Percentiles rank a stretch among this genome's conserved stretches.
phyloP scores from a whole-genome alignment of 345 rosid species.

The Linum usitatissimum region DNA sequence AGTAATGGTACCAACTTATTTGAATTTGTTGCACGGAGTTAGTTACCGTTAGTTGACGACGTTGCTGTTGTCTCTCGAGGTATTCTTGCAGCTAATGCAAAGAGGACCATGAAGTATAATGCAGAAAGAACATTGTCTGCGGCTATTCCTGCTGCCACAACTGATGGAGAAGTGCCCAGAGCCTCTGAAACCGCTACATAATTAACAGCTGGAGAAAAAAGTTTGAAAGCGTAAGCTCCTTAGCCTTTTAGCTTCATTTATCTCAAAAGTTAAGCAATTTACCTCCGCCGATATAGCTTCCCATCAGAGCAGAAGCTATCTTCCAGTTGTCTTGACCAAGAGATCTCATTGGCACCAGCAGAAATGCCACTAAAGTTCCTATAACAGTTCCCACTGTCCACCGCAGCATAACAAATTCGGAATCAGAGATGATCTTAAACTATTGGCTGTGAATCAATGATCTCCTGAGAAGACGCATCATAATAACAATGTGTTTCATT shows the following conservation, averaged over 20 bases:
- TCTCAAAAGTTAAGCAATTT: slow-evolving; percentile 2
- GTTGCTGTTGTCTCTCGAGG: slow-evolving; percentile 40
- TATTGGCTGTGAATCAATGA: neutral
- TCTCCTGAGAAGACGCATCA: neutral
- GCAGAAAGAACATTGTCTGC: slow-evolving; percentile 93
- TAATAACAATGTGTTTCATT: neutral
- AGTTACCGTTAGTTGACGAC: slow-evolving; percentile 32
- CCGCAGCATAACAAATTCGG: neutral
- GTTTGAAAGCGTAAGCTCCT: slow-evolving; percentile 8
- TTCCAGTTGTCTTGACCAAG: slow-evolving; percentile 88
- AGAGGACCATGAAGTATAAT: slow-evolving; percentile 58
- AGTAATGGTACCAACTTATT: neutral
- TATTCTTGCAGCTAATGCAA: slow-evolving; percentile 68
- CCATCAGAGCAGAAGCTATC: slow-evolving; percentile 89
- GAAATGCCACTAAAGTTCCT: slow-evolving; percentile 64
- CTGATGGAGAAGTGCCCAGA: slow-evolving; percentile 57
- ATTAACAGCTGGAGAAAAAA: slow-evolving; percentile 44
- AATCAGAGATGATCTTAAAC: neutral
- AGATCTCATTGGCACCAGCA: slow-evolving; percentile 73
- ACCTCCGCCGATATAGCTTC: slow-evolving; percentile 60
- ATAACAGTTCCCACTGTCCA: slow-evolving; percentile 55
- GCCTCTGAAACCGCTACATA: slow-evolving; percentile 75
- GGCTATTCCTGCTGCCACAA: slow-evolving; percentile 71
- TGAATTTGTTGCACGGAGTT: neutral
- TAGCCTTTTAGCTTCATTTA: neutral